Conservation (phyloP, 1,139 yeast genomes). For the Yamadazyma epiphylla region DNA sequence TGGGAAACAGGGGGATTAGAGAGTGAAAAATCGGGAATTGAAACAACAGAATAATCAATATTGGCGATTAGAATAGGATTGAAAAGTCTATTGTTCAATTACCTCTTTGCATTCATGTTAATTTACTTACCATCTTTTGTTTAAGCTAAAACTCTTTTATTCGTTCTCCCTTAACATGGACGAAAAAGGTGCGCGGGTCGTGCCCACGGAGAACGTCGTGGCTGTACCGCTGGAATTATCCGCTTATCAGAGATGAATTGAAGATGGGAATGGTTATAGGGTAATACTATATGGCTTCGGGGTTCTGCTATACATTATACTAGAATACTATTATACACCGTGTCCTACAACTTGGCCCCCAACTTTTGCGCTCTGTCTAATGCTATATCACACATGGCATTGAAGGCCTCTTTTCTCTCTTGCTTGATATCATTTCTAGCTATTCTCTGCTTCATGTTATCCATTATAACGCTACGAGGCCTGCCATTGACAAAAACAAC, state of each 20-base stretch:
- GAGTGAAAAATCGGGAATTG: too few species aligned
- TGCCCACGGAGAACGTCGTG: slow-evolving; percentile 1
- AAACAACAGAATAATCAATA: too few species aligned
- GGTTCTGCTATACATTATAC: too few species aligned
- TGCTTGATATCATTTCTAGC: slow-evolving; percentile 42
- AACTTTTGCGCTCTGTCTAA: slow-evolving; percentile 64
- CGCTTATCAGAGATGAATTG: background rate
- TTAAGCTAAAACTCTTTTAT: background rate
- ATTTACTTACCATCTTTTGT: slow-evolving; percentile 10
- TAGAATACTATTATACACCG: too few species aligned
- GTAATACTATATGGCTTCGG: background rate
- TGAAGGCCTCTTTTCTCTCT: slow-evolving; percentile 67
- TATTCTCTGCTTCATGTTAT: slow-evolving; percentile 62
- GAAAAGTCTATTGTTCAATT: too few species aligned
- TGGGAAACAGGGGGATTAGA: too few species aligned
- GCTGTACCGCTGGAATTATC: slow-evolving; percentile 1
- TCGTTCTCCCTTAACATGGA: slow-evolving; percentile 3
- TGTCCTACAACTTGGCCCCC: slow-evolving; percentile 20
- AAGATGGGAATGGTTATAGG: too few species aligned
- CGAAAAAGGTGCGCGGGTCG: slow-evolving; percentile 1
- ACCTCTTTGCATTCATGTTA: too few species aligned
- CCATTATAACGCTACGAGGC: slow-evolving; percentile 60
- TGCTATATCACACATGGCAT: slow-evolving; percentile 90
- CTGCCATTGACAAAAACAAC: slow-evolving; percentile 93
- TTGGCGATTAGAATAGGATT: too few species aligned